Evolutionary conservation across 208 protist species (phyloP), one percentile per base, ranked within the genome.

Genomic region (Wallacemonas sp.): DNA sequence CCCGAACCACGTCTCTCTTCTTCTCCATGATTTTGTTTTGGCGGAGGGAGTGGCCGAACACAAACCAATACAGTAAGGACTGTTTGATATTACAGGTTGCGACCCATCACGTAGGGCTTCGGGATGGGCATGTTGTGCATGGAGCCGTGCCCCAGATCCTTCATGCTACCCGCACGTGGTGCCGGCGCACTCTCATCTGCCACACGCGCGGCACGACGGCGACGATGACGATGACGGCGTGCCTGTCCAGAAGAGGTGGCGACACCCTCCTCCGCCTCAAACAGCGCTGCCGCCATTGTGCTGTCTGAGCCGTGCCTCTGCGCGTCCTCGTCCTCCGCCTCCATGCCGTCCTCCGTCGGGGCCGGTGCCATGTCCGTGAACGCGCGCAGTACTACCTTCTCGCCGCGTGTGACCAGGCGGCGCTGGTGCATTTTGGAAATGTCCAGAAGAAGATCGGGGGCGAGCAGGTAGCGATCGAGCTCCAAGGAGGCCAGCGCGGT

Each of bases 401-500:
- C 86, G 38, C 70, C 62, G n/a, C 59, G 63, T 12, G 90, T 92
- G 5, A 96, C 76, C 10, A 89, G 77, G 10, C 86, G 74, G 25
- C 79, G 50, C 77, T 96, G 90, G 38, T 90, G 75, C 70, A 83
- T 75, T 65, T 86, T 89, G 26, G 68, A 71, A 28, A 96, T 92
- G 71, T 96, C 87, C 1, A 86, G 74, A 23, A 96, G 74, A 59
- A 96, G 66, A 54, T 96, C 90, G 0, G 90, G 90, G 0, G 85
- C 83, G 31, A 93, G 75, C 5, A 96, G 74, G 61, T 92, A 96
- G 49, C 90, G 85, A 61, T 96, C 90, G 3, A 96, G 75, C 52
- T 89, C 84, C 32, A 96, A 49, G 4, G 75, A 73, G 23, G 63
- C 68, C 64, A 93, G 77, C 14, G 87, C 90, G 33, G 81, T 61